phyloP scores from a whole-genome alignment of 2,329 filamentous ascomycete species.

The Cladophialophora exuberans region DNA sequence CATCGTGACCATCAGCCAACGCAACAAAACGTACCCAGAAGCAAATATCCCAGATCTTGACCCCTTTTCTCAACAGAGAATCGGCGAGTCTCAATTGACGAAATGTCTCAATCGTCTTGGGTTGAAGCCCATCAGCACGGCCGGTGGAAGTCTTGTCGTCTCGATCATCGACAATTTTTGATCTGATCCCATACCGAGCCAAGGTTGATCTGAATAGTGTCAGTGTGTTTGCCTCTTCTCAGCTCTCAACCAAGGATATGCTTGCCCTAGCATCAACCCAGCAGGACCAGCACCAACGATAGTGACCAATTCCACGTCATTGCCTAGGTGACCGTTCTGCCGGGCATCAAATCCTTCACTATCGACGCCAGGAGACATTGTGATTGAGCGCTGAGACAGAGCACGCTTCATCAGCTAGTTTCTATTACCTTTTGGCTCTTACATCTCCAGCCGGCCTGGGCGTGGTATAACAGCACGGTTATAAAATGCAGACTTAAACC shows the following conservation, averaged over 20 bases:
- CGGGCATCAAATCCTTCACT: background rate
- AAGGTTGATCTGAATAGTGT: background rate
- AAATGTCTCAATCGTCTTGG: constrained; percentile 78
- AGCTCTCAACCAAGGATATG: too few relatives aligned
- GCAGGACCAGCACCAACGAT: background rate
- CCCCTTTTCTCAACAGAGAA: background rate
- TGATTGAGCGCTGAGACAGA: background rate
- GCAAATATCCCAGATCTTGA: background rate
- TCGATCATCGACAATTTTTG: constrained; percentile 66
- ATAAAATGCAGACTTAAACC: too few relatives aligned
- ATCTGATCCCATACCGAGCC: background rate
- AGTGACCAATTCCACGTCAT: background rate
- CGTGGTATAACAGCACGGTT: too few relatives aligned
- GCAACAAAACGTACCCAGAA: background rate
- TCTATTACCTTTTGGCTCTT: background rate
- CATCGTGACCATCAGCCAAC: too few relatives aligned
- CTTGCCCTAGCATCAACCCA: background rate
- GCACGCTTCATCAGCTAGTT: background rate
- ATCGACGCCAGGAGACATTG: background rate
- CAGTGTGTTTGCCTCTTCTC: too few relatives aligned
- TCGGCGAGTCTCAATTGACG: constrained; percentile 45
- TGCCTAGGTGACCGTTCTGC: background rate
- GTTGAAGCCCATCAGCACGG: constrained; percentile 72
- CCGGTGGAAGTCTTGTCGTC: constrained; percentile 69
- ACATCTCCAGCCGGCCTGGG: background rate